Base-by-base conservation (phyloP, 495 filamentous ascomycete genomes). In the Neurospora pannonica region DNA sequence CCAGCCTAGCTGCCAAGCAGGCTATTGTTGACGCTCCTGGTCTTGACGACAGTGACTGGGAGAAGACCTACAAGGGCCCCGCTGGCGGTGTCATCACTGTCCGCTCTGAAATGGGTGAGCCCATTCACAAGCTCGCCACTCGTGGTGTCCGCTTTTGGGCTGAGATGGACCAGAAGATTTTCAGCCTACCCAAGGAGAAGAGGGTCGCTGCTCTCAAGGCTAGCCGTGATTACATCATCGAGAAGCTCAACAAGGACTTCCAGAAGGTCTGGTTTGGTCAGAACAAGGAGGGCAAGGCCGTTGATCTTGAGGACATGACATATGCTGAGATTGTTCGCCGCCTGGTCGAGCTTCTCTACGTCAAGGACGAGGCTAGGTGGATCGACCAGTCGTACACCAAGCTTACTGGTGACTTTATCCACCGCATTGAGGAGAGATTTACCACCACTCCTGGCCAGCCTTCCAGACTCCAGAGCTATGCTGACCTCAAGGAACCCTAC, bases 261-360 rank as follows among this genome's bases (percentile, higher is more conserved):
- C 94, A 97, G 77, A 99, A 99, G 85, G 94, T 97, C 2, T 99
- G 96, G 96, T 99, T 99, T 81, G 96, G 95, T 70, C 90, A 93
- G 75, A 97, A 98, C 83, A 87, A 91, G 77, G 87, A 87, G 38
- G 92, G 93, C 71, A 85, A 97, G 83, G 91, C 92, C 8, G 94
- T 97, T 21, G 96, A 98, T 76, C 90, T 99, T 2, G 95, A 98
- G 82, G 96, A 99, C 78, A 98, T 99, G 96, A 98, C 95, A 6
- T 99, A 99, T 73, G 88, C 88, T 46, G 96, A 98, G 82, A 94
- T 98, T 13, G 89, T 97, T 69, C 92, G 90, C 70, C 92, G 96
- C 73, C 94, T 98, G 94, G 94, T 97, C 4, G 95, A 97, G 71
- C 88, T 99, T 67, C 94, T 99, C 88, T 99, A 94, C 78, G 92